Percentiles rank a stretch among this genome's conserved stretches.
Conservation (phyloP, 768 basidiomycete species). For the Phlebiopsis gigantea region DNA sequence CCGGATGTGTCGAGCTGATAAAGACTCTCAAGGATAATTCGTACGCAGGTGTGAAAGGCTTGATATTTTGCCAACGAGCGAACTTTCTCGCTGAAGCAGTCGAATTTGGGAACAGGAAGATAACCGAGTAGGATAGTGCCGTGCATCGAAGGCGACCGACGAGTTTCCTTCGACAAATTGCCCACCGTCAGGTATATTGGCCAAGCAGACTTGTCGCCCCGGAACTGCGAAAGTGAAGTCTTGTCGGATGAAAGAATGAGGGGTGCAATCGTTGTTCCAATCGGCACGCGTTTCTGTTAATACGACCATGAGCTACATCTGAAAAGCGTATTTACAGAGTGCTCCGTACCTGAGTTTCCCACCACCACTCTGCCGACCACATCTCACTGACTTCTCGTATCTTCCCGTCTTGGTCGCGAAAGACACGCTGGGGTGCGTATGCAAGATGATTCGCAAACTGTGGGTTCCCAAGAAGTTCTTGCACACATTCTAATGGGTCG, state of each 20-base stretch:
- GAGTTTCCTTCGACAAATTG: constrained; percentile 36
- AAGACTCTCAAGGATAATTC: constrained; percentile 28
- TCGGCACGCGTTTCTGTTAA: constrained; percentile 11
- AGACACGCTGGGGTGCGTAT: too few species aligned
- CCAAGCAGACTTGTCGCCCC: constrained; percentile 34
- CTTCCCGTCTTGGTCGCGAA: too few species aligned
- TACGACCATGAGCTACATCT: constrained; percentile 1
- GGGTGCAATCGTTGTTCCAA: constrained; percentile 29
- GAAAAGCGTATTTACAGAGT: background rate
- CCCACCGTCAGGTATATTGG: constrained; percentile 41
- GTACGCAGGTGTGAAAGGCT: constrained; percentile 35
- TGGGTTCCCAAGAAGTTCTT: too few species aligned
- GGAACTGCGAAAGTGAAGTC: constrained; percentile 34
- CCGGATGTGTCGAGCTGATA: constrained; percentile 26
- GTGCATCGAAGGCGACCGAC: constrained; percentile 29
- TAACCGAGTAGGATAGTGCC: constrained; percentile 34
- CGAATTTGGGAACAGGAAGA: constrained; percentile 30
- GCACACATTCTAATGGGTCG: too few species aligned
- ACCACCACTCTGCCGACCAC: constrained; percentile 23
- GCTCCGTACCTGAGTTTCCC: constrained; percentile 20
- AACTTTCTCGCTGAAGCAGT: constrained; percentile 18
- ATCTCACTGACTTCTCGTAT: constrained; percentile 19
- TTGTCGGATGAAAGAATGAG: constrained; percentile 43
- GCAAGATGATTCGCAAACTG: too few species aligned
- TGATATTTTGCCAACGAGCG: constrained; percentile 17